These are phyloP conservation scores for Podospora anserina DNA, from an alignment of 495 filamentous ascomycete genomes.

Conservation along the genomic window DNA sequence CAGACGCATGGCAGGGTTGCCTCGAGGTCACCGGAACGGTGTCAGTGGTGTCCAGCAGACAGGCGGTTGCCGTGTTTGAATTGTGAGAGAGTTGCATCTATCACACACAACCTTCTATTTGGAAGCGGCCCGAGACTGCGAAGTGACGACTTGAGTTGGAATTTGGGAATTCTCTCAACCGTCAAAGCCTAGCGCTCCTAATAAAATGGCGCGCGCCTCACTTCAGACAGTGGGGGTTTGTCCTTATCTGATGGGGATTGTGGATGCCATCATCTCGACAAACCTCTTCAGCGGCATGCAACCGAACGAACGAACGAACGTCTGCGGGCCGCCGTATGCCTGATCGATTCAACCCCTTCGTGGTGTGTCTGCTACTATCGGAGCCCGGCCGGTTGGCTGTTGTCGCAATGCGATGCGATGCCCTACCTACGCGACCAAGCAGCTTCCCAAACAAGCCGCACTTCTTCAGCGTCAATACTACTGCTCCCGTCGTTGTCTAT, in stretches of 20 bases:
- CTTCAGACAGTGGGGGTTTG: not conserved
- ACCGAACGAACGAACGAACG: not conserved
- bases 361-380: not conserved
- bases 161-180: constrained; percentile 1
- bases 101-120: not conserved
- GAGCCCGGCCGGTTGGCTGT: not conserved
- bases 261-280: not conserved
- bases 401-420: not conserved
- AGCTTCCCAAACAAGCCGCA: not conserved
- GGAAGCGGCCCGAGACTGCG: not conserved
- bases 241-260: not conserved
- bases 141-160: not conserved
- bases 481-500: not conserved
- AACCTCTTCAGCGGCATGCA: constrained; percentile 9
- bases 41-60: not conserved
- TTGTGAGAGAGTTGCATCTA: not conserved
- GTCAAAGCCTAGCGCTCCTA: not conserved
- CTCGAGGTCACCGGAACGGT: not conserved
- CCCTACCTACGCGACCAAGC: not conserved
- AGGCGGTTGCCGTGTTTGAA: not conserved
- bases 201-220: not conserved
- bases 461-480: not conserved
- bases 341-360: not conserved
- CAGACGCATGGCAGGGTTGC: not conserved
- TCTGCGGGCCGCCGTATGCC: constrained; percentile 2